Percentiles rank a stretch among this genome's conserved stretches.
These are phyloP conservation scores for Protomyces inouyei DNA, from an alignment of 1,139 yeast genomes.

Conservation along the genomic window DNA sequence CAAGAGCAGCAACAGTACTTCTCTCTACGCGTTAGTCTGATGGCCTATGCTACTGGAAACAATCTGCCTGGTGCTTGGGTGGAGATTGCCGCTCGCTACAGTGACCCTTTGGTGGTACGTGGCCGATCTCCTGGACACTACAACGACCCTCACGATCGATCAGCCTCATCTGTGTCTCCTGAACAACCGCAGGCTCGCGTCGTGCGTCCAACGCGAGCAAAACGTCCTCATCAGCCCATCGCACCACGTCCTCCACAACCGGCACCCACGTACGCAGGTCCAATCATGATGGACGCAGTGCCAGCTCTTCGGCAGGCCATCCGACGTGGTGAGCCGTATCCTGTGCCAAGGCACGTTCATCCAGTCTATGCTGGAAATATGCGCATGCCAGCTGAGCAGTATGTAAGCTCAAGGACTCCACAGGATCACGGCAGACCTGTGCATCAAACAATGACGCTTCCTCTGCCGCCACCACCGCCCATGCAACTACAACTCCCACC, in stretches of 20 bases:
- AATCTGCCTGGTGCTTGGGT: conserved; percentile 8
- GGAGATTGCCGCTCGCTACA: conserved; percentile 16
- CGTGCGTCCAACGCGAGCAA: background rate
- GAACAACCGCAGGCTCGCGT: background rate
- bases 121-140: conserved; percentile 27
- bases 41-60: background rate
- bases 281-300: background rate
- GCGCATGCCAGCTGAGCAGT: background rate
- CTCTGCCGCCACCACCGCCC: background rate
- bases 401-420: background rate
- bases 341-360: background rate
- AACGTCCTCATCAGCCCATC: background rate
- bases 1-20: conserved; percentile 25
- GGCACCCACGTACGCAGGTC: background rate
- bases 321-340: background rate
- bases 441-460: background rate
- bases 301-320: background rate
- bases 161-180: background rate
- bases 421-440: background rate
- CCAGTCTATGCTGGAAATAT: background rate
- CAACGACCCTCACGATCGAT: conserved; percentile 1
- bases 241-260: background rate
- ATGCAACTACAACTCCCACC: background rate
- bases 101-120: conserved; percentile 24
- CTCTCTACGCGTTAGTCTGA: conserved; percentile 8